Conservation (phyloP, 257 asterid genomes). For the Lavandula angustifolia region DNA sequence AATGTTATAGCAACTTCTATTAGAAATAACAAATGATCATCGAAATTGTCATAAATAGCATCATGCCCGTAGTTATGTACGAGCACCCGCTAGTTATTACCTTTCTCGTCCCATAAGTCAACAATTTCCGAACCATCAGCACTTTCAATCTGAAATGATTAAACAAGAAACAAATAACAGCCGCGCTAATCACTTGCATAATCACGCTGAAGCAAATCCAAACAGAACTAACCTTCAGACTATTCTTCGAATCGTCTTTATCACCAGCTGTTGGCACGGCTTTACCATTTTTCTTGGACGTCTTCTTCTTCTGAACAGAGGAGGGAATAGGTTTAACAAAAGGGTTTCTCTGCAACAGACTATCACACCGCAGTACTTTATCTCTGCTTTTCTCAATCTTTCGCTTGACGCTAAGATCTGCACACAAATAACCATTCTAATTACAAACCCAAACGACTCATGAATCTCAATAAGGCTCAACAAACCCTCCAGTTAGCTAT, state of each 20-base stretch:
- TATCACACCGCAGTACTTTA: slow-evolving; percentile 70
- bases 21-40: slow-evolving; percentile 30
- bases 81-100: slow-evolving; percentile 31
- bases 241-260: slow-evolving; percentile 37
- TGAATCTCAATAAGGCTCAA: slow-evolving; percentile 8
- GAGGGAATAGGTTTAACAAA: slow-evolving; percentile 75
- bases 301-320: slow-evolving; percentile 67
- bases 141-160: slow-evolving; percentile 47
- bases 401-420: slow-evolving; percentile 80
- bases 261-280: slow-evolving; percentile 36
- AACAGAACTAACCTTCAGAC: slow-evolving; percentile 44
- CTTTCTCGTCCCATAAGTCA: slow-evolving; percentile 72
- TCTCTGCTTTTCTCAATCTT: slow-evolving; percentile 87
- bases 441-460: slow-evolving; percentile 11
- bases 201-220: not conserved
- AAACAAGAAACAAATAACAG: slow-evolving; percentile 4
- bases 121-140: slow-evolving; percentile 44
- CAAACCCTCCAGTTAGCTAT: not conserved
- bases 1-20: slow-evolving; percentile 20
- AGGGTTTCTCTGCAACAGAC: slow-evolving; percentile 76
- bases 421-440: slow-evolving; percentile 1
- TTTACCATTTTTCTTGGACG: slow-evolving; percentile 51
- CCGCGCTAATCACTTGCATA: slow-evolving; percentile 12
- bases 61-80: not conserved
- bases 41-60: slow-evolving; percentile 3